Evolutionary conservation across 148 eudicot genomes (phyloP).

Genomic region (Rheum nobile): DNA sequence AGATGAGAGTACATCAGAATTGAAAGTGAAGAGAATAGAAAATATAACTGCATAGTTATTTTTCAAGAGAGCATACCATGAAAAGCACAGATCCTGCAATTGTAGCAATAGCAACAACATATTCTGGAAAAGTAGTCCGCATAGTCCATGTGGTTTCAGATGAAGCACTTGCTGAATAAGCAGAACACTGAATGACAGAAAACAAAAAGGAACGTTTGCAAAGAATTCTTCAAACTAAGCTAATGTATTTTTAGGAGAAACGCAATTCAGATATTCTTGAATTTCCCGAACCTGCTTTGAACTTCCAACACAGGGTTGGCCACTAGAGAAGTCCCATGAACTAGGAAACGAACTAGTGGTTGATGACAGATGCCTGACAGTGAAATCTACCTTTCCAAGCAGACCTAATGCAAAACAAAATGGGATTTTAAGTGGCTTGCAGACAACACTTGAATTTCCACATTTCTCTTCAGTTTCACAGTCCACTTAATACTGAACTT

Average conservation of each 20-base stretch:
- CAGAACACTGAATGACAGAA: slow-evolving; percentile 57
- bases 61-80: slow-evolving; percentile 38
- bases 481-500: neutral
- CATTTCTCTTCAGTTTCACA: neutral
- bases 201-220: slow-evolving; percentile 3
- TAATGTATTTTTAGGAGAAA: neutral
- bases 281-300: slow-evolving; percentile 35
- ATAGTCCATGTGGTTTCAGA: slow-evolving; percentile 96
- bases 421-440: neutral
- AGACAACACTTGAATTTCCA: neutral
- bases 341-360: slow-evolving; percentile 47
- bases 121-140: slow-evolving; percentile 93
- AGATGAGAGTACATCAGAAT: neutral
- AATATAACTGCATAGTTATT: neutral
- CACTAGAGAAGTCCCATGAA: slow-evolving; percentile 46
- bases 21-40: neutral
- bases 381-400: slow-evolving; percentile 93
- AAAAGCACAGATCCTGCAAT: slow-evolving; percentile 95
- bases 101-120: slow-evolving; percentile 94
- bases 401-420: slow-evolving; percentile 33
- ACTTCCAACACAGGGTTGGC: slow-evolving; percentile 58
- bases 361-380: slow-evolving; percentile 86
- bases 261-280: neutral
- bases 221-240: neutral
- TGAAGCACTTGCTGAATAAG: slow-evolving; percentile 58